phyloP scores from a whole-genome alignment of 1,284 basidiomycete genomes.

The Ustilago esculenta region DNA sequence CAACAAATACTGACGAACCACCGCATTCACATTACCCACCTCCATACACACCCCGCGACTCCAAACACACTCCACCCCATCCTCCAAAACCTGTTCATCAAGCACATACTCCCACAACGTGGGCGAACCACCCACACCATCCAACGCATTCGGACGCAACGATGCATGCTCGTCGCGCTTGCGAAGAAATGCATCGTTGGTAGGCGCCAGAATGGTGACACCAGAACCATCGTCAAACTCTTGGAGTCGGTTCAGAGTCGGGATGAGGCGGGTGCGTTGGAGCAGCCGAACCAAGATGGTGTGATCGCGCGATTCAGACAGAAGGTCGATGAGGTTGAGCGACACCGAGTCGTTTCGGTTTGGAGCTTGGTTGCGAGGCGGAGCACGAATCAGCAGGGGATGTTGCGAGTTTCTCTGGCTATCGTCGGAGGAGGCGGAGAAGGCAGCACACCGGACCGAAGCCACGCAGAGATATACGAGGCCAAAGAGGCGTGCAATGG shows the following conservation, averaged over 20 bases:
- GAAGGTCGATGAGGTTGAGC: slow-evolving; percentile 79
- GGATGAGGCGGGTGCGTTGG: slow-evolving; percentile 86
- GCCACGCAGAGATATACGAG: slow-evolving; percentile 2
- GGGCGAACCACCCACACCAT: not conserved
- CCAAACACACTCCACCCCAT: slow-evolving; percentile 34
- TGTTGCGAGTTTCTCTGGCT: slow-evolving; percentile 4
- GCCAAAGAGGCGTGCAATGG: slow-evolving; percentile 3
- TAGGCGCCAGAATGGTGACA: slow-evolving; percentile 91
- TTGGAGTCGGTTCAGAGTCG: slow-evolving; percentile 83
- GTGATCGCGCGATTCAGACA: slow-evolving; percentile 81
- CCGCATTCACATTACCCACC: slow-evolving; percentile 77
- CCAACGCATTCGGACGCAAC: slow-evolving; percentile 2
- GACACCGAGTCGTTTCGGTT: slow-evolving; percentile 26
- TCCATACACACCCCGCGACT: slow-evolving; percentile 15
- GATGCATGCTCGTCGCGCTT: slow-evolving; percentile 33
- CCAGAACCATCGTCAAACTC: slow-evolving; percentile 70
- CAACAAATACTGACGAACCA: slow-evolving; percentile 87
- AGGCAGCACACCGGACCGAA: not conserved
- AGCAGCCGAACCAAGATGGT: slow-evolving; percentile 80
- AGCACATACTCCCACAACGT: slow-evolving; percentile 37
- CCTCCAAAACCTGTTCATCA: too few species aligned
- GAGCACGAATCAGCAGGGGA: slow-evolving; percentile 14
- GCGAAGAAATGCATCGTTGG: slow-evolving; percentile 72
- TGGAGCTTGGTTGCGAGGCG: slow-evolving; percentile 3
- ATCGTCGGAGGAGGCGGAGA: not conserved